These are phyloP conservation scores for Leptodontidium sp. DNA, from an alignment of 2,329 filamentous ascomycete genomes.

Conservation along the genomic window DNA sequence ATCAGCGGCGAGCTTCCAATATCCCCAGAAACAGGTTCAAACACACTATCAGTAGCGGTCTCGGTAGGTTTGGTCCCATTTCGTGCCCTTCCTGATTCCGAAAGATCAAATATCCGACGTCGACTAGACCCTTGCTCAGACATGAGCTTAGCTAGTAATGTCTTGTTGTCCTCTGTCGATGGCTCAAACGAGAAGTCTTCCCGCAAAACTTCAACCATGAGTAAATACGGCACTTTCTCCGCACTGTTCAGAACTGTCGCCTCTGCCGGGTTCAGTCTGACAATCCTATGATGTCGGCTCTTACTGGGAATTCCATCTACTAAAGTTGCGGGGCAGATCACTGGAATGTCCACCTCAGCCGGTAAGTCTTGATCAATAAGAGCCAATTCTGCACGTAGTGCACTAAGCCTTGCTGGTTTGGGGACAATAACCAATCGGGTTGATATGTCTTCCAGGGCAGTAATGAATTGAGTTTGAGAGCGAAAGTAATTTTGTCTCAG, in stretches of 20 bases:
- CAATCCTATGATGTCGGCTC: constrained; percentile 83
- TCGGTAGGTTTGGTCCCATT: constrained; percentile 52
- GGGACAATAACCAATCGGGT: constrained; percentile 85
- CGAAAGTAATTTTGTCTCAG: constrained; percentile 84
- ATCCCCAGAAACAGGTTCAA: constrained; percentile 83
- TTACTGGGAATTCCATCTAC: constrained; percentile 76
- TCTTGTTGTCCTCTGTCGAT: constrained; percentile 74
- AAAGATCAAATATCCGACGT: constrained; percentile 72
- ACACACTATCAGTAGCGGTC: constrained; percentile 70
- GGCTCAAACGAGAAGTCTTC: constrained; percentile 88
- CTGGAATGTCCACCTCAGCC: constrained; percentile 83
- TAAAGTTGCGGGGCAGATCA: constrained; percentile 80
- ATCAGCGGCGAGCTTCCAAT: constrained; percentile 77
- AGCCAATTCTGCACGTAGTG: constrained; percentile 80
- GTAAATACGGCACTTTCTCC: constrained; percentile 83
- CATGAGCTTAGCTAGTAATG: constrained; percentile 65
- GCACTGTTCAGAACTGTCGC: constrained; percentile 87
- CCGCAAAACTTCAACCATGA: constrained; percentile 84
- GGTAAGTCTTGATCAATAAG: constrained; percentile 83
- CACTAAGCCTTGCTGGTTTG: constrained; percentile 82
- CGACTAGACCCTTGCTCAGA: constrained; percentile 61
- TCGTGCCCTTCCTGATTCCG: constrained; percentile 66
- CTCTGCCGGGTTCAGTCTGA: constrained; percentile 83
- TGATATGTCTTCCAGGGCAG: constrained; percentile 83
- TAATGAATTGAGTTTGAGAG: constrained; percentile 81